Evolutionary conservation across 106 monocot species (phyloP).

Genomic region (Agapanthus africanus): DNA sequence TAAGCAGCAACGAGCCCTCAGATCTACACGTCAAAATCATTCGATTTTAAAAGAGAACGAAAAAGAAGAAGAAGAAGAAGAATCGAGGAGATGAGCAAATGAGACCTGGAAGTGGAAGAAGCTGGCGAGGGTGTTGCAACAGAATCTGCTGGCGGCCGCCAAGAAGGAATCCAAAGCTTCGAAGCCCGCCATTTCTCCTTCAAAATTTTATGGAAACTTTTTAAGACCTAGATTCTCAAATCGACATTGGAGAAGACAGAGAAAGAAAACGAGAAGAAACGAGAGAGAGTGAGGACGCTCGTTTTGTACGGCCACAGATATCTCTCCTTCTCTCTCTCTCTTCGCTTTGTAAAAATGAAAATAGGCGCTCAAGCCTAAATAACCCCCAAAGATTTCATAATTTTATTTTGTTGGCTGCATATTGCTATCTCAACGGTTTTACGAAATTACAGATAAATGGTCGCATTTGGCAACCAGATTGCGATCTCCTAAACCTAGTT

Average conservation of each 20-base stretch:
- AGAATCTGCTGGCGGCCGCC: conserved; percentile 51
- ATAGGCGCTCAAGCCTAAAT: not conserved
- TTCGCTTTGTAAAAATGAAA: not conserved
- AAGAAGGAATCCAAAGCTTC: conserved; percentile 48
- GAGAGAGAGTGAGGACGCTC: not conserved
- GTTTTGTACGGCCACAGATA: not conserved
- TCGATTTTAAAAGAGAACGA: not conserved
- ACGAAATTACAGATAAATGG: too few relatives aligned
- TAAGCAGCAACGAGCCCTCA: conserved; percentile 4
- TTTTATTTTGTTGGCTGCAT: not conserved
- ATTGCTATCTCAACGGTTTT: not conserved
- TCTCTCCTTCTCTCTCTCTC: not conserved
- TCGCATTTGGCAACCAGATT: too few relatives aligned
- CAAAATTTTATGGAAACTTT: not conserved
- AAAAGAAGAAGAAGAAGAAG: too few relatives aligned
- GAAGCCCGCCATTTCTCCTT: conserved; percentile 31
- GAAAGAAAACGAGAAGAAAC: not conserved
- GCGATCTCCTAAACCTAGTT: too few relatives aligned
- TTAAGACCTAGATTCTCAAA: not conserved
- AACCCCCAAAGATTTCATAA: too few relatives aligned
- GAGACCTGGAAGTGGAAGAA: conserved; percentile 99
- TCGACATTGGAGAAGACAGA: not conserved
- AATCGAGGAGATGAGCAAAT: not conserved
- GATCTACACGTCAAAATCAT: not conserved
- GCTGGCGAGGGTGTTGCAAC: conserved; percentile 59